A percentile compares a stretch with the other conserved stretches of the same genome.
Evolutionary conservation across 257 asterid species (phyloP).

Genomic region (Coffea canephora): DNA sequence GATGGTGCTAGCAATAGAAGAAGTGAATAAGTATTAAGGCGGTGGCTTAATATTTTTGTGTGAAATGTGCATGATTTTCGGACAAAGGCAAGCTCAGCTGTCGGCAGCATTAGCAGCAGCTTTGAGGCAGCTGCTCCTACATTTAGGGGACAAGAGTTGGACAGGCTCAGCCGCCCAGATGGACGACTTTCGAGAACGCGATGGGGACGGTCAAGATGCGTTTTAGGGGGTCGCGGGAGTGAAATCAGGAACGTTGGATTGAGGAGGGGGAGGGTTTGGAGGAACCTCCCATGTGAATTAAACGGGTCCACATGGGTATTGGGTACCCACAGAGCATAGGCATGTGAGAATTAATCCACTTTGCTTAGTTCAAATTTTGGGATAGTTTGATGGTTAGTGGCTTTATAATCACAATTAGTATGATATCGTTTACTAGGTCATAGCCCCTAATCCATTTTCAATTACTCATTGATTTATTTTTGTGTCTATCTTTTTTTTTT

Average conservation of each 20-base stretch:
- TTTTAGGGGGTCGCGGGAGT: conserved; percentile 26
- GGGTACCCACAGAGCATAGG: conserved; percentile 33
- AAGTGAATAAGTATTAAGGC: too few species aligned
- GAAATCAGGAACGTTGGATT: conserved; percentile 26
- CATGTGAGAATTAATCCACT: conserved; percentile 18
- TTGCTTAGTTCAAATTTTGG: background rate
- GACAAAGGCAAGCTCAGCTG: conserved; percentile 47
- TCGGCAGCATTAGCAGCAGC: conserved; percentile 50
- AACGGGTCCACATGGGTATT: conserved; percentile 37
- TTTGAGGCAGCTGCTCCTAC: conserved; percentile 35
- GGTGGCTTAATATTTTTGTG: background rate
- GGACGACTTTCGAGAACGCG: conserved; percentile 30
- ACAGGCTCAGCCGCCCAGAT: conserved; percentile 63
- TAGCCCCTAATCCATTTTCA: background rate
- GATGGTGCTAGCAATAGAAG: too few species aligned
- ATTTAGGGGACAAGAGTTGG: conserved; percentile 61
- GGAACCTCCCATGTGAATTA: conserved; percentile 32
- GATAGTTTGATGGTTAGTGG: background rate
- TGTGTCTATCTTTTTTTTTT: background rate
- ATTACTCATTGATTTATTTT: too few species aligned
- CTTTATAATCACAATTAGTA: background rate
- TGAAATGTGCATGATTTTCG: conserved; percentile 34
- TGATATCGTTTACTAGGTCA: conserved; percentile 8
- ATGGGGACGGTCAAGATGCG: conserved; percentile 36
- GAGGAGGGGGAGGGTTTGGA: background rate